Conservation (phyloP, 192 early-diverging fungal genomes). For the Chytriomyces confervae region DNA sequence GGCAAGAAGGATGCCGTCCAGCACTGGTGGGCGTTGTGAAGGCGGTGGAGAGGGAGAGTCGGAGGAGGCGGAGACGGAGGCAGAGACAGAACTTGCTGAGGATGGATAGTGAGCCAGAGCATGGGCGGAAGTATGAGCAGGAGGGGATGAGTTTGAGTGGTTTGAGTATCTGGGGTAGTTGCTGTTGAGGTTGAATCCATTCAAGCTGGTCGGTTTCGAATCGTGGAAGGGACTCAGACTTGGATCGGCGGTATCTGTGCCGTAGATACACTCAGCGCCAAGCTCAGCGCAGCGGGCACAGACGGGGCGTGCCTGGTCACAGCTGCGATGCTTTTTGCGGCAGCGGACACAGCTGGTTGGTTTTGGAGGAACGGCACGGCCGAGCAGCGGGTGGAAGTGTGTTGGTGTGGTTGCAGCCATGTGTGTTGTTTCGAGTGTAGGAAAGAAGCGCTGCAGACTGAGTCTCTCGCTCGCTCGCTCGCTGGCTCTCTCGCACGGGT, state of each 20-base stretch:
- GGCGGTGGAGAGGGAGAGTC: not conserved
- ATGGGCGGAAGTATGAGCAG: not conserved
- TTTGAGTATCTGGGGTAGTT: no score
- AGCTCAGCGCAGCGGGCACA: not conserved
- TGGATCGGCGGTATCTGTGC: not conserved
- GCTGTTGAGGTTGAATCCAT: no score
- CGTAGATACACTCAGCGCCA: not conserved
- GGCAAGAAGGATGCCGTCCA: conserved; percentile 3
- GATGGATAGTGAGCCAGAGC: not conserved
- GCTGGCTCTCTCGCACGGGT: no score
- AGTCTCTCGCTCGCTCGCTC: no score
- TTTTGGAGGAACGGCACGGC: not conserved
- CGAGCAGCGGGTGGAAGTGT: not conserved
- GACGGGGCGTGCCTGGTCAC: not conserved
- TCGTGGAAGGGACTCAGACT: not conserved
- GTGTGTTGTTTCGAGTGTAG: no score
- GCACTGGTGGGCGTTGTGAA: not conserved
- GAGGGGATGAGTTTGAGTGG: no score
- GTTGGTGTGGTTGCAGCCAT: no score
- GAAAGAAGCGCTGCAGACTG: no score
- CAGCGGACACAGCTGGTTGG: not conserved
- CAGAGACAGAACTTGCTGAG: not conserved
- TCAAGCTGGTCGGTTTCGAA: not conserved
- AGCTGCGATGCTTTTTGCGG: not conserved
- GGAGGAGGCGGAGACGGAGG: not conserved